phyloP scores from a whole-genome alignment of 2,329 filamentous ascomycete genomes.

The Sporothrix mexicana region DNA sequence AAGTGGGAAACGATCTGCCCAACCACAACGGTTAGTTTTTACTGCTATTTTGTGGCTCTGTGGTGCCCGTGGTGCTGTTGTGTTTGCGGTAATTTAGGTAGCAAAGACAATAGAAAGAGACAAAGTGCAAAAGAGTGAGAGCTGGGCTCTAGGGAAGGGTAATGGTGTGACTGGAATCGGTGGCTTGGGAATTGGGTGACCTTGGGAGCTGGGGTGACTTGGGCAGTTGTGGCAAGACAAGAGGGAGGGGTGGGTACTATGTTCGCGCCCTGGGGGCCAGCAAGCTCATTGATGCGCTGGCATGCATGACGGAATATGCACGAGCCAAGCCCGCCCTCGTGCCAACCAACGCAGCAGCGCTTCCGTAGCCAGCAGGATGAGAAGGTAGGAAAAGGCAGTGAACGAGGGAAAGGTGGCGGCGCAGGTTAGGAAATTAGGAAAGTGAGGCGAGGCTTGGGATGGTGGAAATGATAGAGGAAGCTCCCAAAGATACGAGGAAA shows the following conservation, averaged over 20 bases:
- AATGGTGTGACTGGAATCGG: conserved; percentile 43
- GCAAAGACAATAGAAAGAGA: conserved; percentile 28
- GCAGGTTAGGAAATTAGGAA: background rate
- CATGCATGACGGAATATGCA: conserved; percentile 66
- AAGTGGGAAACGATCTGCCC: conserved; percentile 46
- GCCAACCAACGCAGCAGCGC: conserved; percentile 52
- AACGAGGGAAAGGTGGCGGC: background rate
- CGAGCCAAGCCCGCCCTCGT: conserved; percentile 52
- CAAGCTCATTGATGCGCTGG: conserved; percentile 30
- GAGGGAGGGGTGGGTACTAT: conserved; percentile 43
- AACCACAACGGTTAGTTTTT: conserved; percentile 45
- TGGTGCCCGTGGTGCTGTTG: conserved; percentile 37
- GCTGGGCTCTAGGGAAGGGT: conserved; percentile 40
- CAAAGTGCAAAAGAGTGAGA: conserved; percentile 32
- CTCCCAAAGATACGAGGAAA: too few relatives aligned
- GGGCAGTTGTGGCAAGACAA: conserved; percentile 23
- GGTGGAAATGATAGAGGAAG: too few relatives aligned
- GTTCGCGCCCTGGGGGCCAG: conserved; percentile 48
- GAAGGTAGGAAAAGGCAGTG: background rate
- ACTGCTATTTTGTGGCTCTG: background rate
- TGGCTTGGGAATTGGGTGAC: conserved; percentile 30
- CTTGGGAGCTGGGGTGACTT: background rate
- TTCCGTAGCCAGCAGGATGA: conserved; percentile 28
- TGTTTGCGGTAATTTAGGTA: conserved; percentile 48
- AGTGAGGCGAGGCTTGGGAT: background rate